Conservation (phyloP, 345 rosid species). For the Luvunga scandens region DNA sequence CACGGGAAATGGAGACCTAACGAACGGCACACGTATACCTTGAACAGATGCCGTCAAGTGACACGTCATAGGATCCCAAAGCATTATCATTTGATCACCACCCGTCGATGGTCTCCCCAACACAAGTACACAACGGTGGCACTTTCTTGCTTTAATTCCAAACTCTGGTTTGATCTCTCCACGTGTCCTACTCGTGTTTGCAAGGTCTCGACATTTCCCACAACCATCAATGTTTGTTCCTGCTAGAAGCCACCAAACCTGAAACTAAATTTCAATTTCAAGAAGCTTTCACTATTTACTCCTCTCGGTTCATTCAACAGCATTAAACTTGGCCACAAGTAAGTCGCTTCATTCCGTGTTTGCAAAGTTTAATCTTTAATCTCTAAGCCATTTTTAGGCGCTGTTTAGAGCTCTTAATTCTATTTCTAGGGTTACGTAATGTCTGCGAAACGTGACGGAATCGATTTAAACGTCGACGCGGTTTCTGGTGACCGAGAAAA, state of each 20-base stretch:
- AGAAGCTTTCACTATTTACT: not conserved
- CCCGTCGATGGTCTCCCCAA: not conserved
- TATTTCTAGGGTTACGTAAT: constrained; percentile 26
- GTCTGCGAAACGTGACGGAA: constrained; percentile 31
- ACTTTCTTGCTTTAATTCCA: not conserved
- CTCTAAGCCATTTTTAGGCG: not conserved
- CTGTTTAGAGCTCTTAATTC: not conserved
- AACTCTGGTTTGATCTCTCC: not conserved
- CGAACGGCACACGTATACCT: too few species aligned
- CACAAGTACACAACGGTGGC: not conserved
- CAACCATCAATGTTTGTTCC: not conserved
- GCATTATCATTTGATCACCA: not conserved
- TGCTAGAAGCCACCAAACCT: too few species aligned
- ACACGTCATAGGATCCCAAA: not conserved
- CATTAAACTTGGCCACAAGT: not conserved
- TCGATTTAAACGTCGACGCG: constrained; percentile 43
- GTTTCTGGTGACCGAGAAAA: constrained; percentile 23
- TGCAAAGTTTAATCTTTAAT: not conserved
- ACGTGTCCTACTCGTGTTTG: not conserved
- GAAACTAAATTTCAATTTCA: too few species aligned
- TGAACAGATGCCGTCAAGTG: not conserved
- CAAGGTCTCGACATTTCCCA: not conserved
- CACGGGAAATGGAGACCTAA: too few species aligned
- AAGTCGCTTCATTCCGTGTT: not conserved
- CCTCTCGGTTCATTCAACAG: not conserved